Conservation (phyloP, 495 filamentous ascomycete genomes). For the Hypoxylon intermedium region DNA sequence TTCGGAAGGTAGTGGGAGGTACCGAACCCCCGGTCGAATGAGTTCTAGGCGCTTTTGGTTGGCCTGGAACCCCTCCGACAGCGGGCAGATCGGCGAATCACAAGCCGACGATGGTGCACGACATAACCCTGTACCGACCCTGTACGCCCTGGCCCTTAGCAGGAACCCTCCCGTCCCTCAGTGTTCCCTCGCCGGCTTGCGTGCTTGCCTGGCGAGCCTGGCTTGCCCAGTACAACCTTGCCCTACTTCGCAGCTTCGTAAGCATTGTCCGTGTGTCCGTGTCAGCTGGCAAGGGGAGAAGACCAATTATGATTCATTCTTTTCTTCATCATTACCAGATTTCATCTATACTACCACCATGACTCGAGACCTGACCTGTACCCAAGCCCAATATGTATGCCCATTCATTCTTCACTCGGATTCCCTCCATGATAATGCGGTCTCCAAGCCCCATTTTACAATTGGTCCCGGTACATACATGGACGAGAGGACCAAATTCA, state of each 20-base stretch:
- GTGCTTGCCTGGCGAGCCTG: background rate
- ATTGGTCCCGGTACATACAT: slow-evolving; percentile 18
- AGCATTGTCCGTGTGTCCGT: slow-evolving; percentile 1
- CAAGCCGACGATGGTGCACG: slow-evolving; percentile 23
- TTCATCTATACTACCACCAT: slow-evolving; percentile 3
- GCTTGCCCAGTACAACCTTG: slow-evolving; percentile 22
- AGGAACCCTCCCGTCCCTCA: background rate
- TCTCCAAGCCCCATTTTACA: slow-evolving; percentile 16
- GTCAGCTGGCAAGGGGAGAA: slow-evolving; percentile 21
- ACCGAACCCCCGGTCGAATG: slow-evolving; percentile 14
- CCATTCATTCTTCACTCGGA: slow-evolving; percentile 3
- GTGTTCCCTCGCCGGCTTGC: background rate
- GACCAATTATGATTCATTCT: slow-evolving; percentile 17
- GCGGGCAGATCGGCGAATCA: slow-evolving; percentile 40
- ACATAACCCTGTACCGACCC: slow-evolving; percentile 16
- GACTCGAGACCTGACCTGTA: slow-evolving; percentile 14
- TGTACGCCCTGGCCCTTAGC: background rate
- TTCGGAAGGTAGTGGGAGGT: slow-evolving; percentile 11
- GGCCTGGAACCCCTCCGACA: slow-evolving; percentile 19
- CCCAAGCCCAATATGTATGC: slow-evolving; percentile 21
- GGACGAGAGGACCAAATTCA: slow-evolving; percentile 4
- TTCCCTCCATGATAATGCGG: slow-evolving; percentile 8
- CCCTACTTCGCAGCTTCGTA: slow-evolving; percentile 21
- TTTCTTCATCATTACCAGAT: slow-evolving; percentile 8
- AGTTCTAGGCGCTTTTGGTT: slow-evolving; percentile 23